Evolutionary conservation across 495 filamentous ascomycete species (phyloP), one percentile per base, ranked within the genome.

Genomic region (Trichoderma virens): DNA sequence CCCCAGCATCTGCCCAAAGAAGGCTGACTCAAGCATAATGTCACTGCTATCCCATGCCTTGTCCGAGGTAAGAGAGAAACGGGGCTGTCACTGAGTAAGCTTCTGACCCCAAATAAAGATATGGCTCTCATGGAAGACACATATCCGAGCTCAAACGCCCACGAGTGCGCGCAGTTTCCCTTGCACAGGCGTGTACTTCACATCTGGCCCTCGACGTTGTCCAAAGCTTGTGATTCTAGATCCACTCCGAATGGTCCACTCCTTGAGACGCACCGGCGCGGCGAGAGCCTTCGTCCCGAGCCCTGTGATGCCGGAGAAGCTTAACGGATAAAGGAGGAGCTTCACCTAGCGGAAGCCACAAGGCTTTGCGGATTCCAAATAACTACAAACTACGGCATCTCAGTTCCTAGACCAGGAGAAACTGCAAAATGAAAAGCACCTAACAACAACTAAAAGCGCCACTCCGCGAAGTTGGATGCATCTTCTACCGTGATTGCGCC

Each of bases 291-390:
- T 41, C 38, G 38, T 41, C 18, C 38, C 38, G 45, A 51, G 20
- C n/a, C 45, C 18, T 5, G 7, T 51, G 45, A 20, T 51, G 45
- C 45, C 45, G 45, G 45, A 51, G n/a, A 25, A 51, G 18, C n/a
- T 20, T 25, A 11, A 51, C 45, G 45, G 45, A 51, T 51, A 51
- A 51, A 51, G 45, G 45, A 51, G 45, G 45, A 51, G 45, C 45
- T n/a, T 51, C 45, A 25, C 8, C 18, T 51, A 25, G n/a, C n/a
- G n/a, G 45, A 51, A 25, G 1, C 1, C 16, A 27, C n/a, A 51
- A 5, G 7, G 45, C 2, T 25, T 25, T 51, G 11, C 1, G 38
- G 9, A 51, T 51, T 51, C 8, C 45, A 51, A 41, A 41, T 41
- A 41, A 4, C 0, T 18, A 18, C 18, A 11, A 16, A 41, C 38